These are phyloP conservation scores for Sambucus nigra DNA, from an alignment of 129 eudicot species.

Conservation along the genomic window DNA sequence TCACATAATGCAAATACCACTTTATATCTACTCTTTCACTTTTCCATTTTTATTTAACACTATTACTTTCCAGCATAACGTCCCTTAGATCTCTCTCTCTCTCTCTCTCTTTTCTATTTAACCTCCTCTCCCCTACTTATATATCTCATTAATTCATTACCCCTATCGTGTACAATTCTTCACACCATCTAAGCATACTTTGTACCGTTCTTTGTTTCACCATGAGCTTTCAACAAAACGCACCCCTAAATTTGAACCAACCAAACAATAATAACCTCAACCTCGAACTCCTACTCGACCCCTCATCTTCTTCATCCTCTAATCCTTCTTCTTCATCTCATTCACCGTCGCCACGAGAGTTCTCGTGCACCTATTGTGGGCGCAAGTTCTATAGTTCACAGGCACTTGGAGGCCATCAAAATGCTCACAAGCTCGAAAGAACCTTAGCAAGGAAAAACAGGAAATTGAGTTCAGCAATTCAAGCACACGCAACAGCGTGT, in stretches of 20 bases:
- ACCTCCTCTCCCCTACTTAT: too few species aligned
- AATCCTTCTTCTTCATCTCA: conserved; percentile 26
- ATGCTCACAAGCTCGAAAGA: conserved; percentile 82
- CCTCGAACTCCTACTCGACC: conserved; percentile 34
- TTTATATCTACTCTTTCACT: conserved; percentile 1
- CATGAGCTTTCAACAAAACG: conserved; percentile 33
- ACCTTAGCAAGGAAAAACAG: conserved; percentile 76
- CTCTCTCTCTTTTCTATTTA: neutral
- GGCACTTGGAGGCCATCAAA: conserved; percentile 94
- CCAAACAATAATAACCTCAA: conserved; percentile 18
- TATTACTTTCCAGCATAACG: too few species aligned
- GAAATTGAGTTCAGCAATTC: conserved; percentile 28
- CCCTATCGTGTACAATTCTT: neutral
- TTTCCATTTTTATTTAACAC: neutral
- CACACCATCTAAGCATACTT: too few species aligned
- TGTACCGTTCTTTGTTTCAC: neutral
- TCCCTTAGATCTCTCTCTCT: too few species aligned
- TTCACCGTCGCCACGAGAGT: conserved; percentile 40
- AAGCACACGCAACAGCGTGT: too few species aligned
- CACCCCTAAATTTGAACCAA: conserved; percentile 31
- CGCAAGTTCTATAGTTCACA: conserved; percentile 79
- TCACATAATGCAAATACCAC: conserved; percentile 21
- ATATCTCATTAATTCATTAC: too few species aligned
- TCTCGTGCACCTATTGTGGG: conserved; percentile 64
- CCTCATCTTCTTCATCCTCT: conserved; percentile 30